These are phyloP conservation scores for Nakataea oryzae DNA, from an alignment of 2,329 filamentous ascomycete species.

Conservation along the genomic window DNA sequence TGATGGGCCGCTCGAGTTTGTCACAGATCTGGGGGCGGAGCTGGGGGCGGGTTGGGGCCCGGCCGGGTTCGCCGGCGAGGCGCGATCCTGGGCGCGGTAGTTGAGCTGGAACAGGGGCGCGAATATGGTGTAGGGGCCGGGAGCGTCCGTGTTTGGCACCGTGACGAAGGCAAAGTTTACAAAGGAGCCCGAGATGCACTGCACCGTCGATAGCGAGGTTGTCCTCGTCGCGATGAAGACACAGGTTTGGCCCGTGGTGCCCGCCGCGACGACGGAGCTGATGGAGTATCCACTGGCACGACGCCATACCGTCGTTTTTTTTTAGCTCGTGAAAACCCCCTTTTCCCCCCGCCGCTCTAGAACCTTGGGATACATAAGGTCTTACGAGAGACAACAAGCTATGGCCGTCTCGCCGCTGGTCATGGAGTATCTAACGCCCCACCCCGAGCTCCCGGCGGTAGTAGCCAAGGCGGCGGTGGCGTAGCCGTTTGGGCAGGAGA, in stretches of 20 bases:
- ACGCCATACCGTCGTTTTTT: background rate
- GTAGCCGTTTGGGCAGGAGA: constrained; percentile 11
- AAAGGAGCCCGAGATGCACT: constrained; percentile 12
- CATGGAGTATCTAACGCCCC: constrained; percentile 17
- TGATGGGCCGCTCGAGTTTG: background rate
- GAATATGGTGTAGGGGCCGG: constrained; percentile 7
- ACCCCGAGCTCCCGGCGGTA: constrained; percentile 9
- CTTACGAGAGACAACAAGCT: constrained; percentile 19
- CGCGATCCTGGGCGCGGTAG: constrained; percentile 6
- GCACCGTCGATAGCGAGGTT: constrained; percentile 11
- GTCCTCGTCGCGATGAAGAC: constrained; percentile 4
- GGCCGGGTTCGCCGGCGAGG: background rate
- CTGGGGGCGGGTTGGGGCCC: background rate
- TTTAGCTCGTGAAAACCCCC: background rate
- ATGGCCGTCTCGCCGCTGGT: constrained; percentile 17
- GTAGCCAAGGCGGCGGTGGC: constrained; percentile 9
- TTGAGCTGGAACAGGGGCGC: constrained; percentile 21
- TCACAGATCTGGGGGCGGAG: too few species aligned
- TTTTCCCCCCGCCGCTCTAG: background rate
- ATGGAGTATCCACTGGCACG: constrained; percentile 11
- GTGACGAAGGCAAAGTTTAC: constrained; percentile 8
- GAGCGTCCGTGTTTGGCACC: constrained; percentile 8
- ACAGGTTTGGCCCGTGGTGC: constrained; percentile 8
- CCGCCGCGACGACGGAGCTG: background rate
- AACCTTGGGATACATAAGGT: background rate